Evolutionary conservation across 2,329 filamentous ascomycete species (phyloP).

Genomic region (Dothistroma pini): DNA sequence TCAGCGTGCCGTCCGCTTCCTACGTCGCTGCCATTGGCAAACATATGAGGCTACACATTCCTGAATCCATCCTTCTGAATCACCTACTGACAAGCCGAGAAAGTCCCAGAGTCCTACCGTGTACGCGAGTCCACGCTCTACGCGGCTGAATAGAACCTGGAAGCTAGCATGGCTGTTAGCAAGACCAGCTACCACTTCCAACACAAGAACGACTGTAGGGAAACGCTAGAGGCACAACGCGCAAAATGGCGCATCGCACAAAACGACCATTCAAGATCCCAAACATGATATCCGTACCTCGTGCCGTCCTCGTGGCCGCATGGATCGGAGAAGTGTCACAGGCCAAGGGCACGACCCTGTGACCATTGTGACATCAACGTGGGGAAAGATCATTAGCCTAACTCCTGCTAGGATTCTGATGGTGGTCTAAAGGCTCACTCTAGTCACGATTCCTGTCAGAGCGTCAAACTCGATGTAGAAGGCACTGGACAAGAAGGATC

Average conservation of each 20-base stretch:
- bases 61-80: background rate
- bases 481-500: background rate
- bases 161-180: background rate
- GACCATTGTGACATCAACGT: background rate
- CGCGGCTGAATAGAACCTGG: background rate
- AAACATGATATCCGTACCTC: background rate
- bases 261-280: background rate
- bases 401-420: background rate
- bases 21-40: background rate
- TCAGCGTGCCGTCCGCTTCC: background rate
- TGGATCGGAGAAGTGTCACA: background rate
- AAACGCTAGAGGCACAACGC: too few relatives aligned
- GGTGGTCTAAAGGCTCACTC: background rate
- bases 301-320: background rate
- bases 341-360: background rate
- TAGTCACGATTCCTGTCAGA: background rate
- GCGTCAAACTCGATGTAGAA: slow-evolving; percentile 1
- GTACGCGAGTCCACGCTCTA: background rate
- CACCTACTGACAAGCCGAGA: background rate
- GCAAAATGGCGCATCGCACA: background rate
- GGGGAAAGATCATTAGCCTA: background rate
- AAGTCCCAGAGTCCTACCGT: background rate
- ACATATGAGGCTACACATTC: background rate
- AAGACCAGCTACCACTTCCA: background rate
- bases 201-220: too few relatives aligned